phyloP scores from a whole-genome alignment of 2,329 filamentous ascomycete genomes.

The Xylaria sp. region DNA sequence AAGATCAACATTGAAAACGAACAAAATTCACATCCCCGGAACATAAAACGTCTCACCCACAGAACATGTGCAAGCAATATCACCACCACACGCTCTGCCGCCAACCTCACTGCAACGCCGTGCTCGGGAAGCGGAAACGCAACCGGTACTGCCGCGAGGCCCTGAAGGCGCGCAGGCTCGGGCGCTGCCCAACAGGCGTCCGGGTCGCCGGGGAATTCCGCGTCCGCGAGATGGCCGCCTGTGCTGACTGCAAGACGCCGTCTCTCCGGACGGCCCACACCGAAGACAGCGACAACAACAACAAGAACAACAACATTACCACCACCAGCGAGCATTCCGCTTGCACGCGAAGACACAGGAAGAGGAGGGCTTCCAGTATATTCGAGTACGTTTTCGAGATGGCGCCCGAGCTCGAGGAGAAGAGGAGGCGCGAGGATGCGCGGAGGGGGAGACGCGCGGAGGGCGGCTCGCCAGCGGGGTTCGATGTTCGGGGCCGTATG shows the following conservation, averaged over 20 bases:
- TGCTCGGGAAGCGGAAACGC: constrained; percentile 3
- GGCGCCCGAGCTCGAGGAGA: background rate
- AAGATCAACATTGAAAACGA: too few species aligned
- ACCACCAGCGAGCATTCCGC: background rate
- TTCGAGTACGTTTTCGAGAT: constrained; percentile 9
- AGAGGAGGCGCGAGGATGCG: background rate
- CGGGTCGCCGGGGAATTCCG: background rate
- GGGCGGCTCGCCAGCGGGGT: too few species aligned
- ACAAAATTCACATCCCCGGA: too few species aligned
- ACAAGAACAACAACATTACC: background rate
- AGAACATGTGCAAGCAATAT: constrained; percentile 15
- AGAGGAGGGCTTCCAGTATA: background rate
- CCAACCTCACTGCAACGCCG: background rate
- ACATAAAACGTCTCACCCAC: too few species aligned
- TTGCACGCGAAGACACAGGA: background rate
- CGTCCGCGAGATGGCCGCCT: background rate
- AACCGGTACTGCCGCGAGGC: constrained; percentile 15
- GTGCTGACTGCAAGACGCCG: background rate
- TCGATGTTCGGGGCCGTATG: too few species aligned
- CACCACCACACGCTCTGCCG: constrained; percentile 1
- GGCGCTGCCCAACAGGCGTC: constrained; percentile 5
- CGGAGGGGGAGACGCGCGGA: too few species aligned
- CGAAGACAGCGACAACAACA: background rate
- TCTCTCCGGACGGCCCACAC: background rate
- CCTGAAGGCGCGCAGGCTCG: constrained; percentile 3